Base-by-base conservation (phyloP, 768 basidiomycete genomes). In the Phanerochaete sordida region DNA sequence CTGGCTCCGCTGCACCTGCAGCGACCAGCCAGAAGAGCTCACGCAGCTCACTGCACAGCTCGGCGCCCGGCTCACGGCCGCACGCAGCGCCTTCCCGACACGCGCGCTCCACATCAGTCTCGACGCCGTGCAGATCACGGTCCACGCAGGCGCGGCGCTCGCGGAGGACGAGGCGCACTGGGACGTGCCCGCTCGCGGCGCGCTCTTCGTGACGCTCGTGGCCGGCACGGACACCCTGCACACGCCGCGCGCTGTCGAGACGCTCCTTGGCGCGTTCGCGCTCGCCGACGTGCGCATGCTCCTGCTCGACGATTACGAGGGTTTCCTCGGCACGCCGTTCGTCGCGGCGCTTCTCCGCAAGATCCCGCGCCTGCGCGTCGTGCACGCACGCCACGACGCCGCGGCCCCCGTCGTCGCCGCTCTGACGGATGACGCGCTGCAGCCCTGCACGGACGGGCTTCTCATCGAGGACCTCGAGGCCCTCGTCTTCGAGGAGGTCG, bases 401-500 rank as follows among this genome's bases (percentile, higher is more conserved):
- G 56, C 56, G 3, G 13, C 56, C 15, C 47, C 57, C 33, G 31
- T 58, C 33, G 27, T 44, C 31, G 7, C 48, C 21, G 56, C 47
- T 6, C 61, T 62, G 23, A n/a, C n/a, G 24, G 19, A 3, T 3
- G 21, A 13, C 27, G n/a, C 31, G 13, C 3, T 15, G 21, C 3
- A 3, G 6, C 11, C 11, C 8, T 23, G 56, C 23, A 7, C 23
- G 31, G 35, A 39, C 53, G 9, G 12, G 7, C 31, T 35, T 12
- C 55, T 43, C 35, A 13, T 56, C 16, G 55, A 55, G 31, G 12
- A 19, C 26, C 61, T 62, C 23, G 56, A 57, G 21, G 24, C n/a
- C 4, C 50, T 62, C 11, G 39, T 49, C 3, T 48, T 62, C 8
- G 33, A 62, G n/a, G 46, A 50, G 24, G 61, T 57, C 24, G 54